phyloP scores from a whole-genome alignment of 2,329 filamentous ascomycete species.

The Colletotrichum simmondsii region DNA sequence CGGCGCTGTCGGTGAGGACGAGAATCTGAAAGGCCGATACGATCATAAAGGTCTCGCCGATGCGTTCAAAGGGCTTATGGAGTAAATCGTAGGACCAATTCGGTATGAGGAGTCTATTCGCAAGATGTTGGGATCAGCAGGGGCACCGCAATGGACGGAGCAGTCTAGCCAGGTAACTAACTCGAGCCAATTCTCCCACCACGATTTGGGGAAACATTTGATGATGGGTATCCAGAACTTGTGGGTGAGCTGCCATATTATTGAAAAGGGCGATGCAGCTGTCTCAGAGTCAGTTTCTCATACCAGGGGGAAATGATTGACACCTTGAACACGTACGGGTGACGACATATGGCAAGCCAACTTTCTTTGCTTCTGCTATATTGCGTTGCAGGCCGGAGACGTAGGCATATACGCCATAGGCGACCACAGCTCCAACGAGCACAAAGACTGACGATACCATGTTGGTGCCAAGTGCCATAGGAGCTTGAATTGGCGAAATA shows the following conservation, averaged over 20 bases:
- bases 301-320: no score
- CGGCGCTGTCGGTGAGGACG: slow-evolving; percentile 71
- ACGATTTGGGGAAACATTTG: slow-evolving; percentile 62
- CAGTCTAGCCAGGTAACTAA: slow-evolving; percentile 49
- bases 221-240: slow-evolving; percentile 66
- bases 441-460: slow-evolving; percentile 51
- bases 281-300: neutral
- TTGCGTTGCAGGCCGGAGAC: slow-evolving; percentile 53
- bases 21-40: slow-evolving; percentile 66
- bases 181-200: slow-evolving; percentile 70
- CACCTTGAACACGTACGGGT: slow-evolving; percentile 55
- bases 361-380: slow-evolving; percentile 60
- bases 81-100: slow-evolving; percentile 70
- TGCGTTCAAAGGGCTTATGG: slow-evolving; percentile 66
- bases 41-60: slow-evolving; percentile 74
- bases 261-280: slow-evolving; percentile 62
- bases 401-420: slow-evolving; percentile 45
- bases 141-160: neutral
- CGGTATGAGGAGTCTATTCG: slow-evolving; percentile 61
- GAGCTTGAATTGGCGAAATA: neutral
- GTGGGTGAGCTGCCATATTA: slow-evolving; percentile 66
- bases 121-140: slow-evolving; percentile 28
- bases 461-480: neutral
- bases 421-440: slow-evolving; percentile 45
- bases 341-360: slow-evolving; percentile 63